Evolutionary conservation across 805 yeast genomes (phyloP).

Genomic region (Kregervanrija pseudodelftensis): DNA sequence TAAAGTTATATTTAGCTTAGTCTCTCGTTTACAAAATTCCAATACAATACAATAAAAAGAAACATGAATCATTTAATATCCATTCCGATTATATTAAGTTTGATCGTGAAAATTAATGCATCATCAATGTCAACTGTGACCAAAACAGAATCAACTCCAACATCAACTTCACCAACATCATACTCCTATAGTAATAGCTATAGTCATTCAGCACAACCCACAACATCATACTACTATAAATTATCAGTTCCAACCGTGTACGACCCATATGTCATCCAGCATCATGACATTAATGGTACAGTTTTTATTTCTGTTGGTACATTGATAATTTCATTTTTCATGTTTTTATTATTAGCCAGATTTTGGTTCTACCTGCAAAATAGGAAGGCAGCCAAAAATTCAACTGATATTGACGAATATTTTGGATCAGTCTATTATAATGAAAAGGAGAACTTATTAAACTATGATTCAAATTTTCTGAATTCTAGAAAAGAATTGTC

Average conservation of each 20-base stretch:
- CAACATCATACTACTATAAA: conserved; percentile 11
- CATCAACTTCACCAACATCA: no score
- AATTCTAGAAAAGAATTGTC: conserved; percentile 5
- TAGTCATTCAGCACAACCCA: no score
- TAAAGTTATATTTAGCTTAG: no score
- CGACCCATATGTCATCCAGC: conserved; percentile 28
- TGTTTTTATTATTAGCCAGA: conserved; percentile 17
- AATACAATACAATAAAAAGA: no score
- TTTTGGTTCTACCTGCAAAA: conserved; percentile 22
- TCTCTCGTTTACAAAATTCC: no score
- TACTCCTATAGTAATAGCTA: no score
- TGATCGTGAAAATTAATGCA: no score
- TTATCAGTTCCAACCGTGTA: conserved; percentile 15
- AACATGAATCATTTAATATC: no score
- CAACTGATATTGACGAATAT: conserved; percentile 11
- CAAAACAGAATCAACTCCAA: no score
- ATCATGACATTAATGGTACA: conserved; percentile 28
- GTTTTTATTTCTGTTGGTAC: conserved; percentile 39
- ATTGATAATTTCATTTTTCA: conserved; percentile 19
- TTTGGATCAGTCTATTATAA: conserved; percentile 12
- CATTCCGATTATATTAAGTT: no score
- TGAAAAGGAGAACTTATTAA: conserved; percentile 3
- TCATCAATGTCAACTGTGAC: no score
- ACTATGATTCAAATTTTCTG: conserved; percentile 11
- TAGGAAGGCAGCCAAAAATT: conserved; percentile 15